phyloP scores from a whole-genome alignment of 1,284 basidiomycete genomes.

The Chalciporus piperatoides region DNA sequence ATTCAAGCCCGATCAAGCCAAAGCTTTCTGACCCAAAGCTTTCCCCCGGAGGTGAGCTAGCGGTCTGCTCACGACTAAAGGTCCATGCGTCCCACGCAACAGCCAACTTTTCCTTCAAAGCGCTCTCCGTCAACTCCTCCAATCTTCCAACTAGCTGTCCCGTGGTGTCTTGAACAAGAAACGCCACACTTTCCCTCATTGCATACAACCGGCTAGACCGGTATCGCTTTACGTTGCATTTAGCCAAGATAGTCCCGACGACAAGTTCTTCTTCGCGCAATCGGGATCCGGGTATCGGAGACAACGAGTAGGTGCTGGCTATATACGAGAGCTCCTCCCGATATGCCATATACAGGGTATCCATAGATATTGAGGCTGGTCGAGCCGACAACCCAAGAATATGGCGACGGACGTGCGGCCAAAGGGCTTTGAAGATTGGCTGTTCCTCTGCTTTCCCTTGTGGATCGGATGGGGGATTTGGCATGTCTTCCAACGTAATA shows the following conservation, averaged over 20 bases:
- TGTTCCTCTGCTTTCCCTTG: conserved; percentile 37
- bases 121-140: conserved; percentile 25
- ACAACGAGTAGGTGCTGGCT: conserved; percentile 63
- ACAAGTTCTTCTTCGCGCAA: conserved; percentile 72
- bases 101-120: conserved; percentile 43
- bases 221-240: conserved; percentile 57
- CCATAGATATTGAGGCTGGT: conserved; percentile 35
- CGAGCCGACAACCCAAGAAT: conserved; percentile 33
- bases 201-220: conserved; percentile 56
- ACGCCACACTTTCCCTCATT: conserved; percentile 57
- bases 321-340: conserved; percentile 65
- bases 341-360: conserved; percentile 49
- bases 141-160: conserved; percentile 39
- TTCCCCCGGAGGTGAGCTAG: not conserved
- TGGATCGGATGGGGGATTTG: conserved; percentile 25
- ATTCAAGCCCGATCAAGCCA: conserved; percentile 56
- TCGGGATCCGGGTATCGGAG: conserved; percentile 49
- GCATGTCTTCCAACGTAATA: conserved; percentile 46
- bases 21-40: conserved; percentile 64
- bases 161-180: conserved; percentile 52
- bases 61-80: conserved; percentile 41
- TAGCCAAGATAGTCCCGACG: conserved; percentile 67
- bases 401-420: conserved; percentile 37
- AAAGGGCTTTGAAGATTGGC: conserved; percentile 47
- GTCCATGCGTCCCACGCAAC: conserved; percentile 64